Conservation (phyloP, 768 basidiomycete species). For the Mycena rosella region DNA sequence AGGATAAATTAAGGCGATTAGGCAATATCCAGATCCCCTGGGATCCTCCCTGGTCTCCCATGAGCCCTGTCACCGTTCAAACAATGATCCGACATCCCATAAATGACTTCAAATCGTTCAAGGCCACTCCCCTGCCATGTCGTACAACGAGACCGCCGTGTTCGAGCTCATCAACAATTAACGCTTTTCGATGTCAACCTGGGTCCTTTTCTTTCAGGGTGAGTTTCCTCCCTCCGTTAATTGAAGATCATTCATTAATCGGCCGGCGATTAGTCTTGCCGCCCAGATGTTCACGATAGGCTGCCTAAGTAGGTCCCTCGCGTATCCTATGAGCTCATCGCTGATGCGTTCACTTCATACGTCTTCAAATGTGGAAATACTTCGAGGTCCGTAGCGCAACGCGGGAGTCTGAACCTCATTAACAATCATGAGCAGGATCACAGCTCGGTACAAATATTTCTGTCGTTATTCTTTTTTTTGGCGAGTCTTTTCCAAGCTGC, state of each 20-base stretch:
- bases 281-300: constrained; percentile 15
- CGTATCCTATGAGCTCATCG: no score
- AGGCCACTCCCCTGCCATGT: not conserved
- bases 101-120: no score
- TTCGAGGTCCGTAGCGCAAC: not conserved
- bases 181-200: not conserved
- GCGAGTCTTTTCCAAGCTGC: not conserved
- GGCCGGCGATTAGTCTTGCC: not conserved
- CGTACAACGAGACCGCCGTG: not conserved
- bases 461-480: not conserved
- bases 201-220: not conserved
- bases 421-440: not conserved
- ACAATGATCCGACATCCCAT: no score
- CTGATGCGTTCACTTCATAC: not conserved
- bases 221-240: no score
- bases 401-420: not conserved
- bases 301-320: not conserved
- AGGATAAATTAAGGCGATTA: no score
- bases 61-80: no score
- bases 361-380: constrained; percentile 7
- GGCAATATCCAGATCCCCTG: no score
- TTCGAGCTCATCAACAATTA: not conserved
- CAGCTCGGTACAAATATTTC: not conserved
- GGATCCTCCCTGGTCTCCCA: no score
- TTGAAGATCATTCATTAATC: no score